These are phyloP conservation scores for Arxiozyma telluris DNA, from an alignment of 1,139 yeast species.

Conservation along the genomic window DNA sequence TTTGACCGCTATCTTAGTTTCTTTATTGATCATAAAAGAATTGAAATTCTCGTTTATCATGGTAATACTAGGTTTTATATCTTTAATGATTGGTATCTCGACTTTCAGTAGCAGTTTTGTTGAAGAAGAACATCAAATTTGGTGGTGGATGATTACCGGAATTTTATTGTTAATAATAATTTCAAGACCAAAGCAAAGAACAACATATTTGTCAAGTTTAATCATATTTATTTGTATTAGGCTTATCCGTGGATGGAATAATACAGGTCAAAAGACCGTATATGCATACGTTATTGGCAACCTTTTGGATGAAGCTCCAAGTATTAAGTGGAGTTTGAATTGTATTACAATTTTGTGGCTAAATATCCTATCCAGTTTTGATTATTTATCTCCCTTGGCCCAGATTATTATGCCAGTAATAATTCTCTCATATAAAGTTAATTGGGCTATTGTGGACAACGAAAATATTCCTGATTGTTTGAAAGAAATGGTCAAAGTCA, in stretches of 20 bases:
- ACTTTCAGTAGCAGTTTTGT: constrained; percentile 82
- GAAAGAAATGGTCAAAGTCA: not conserved
- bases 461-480: constrained; percentile 11
- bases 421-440: constrained; percentile 49
- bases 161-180: constrained; percentile 3
- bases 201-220: constrained; percentile 13
- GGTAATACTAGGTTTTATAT: constrained; percentile 9
- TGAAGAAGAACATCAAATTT: constrained; percentile 94
- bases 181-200: not conserved
- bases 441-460: constrained; percentile 21
- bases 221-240: constrained; percentile 42
- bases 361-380: not conserved
- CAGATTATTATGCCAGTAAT: constrained; percentile 39
- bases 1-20: not conserved
- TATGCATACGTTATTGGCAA: constrained; percentile 41
- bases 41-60: not conserved
- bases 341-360: constrained; percentile 33
- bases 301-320: constrained; percentile 24
- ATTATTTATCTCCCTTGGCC: constrained; percentile 21
- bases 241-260: constrained; percentile 74
- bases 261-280: constrained; percentile 77
- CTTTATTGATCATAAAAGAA: not conserved
- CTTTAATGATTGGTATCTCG: constrained; percentile 33
- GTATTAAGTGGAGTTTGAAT: constrained; percentile 44
- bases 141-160: constrained; percentile 65